Percentiles rank a stretch among this genome's conserved stretches.
Conservation (phyloP, 768 basidiomycete genomes). For the Russula olivacea region DNA sequence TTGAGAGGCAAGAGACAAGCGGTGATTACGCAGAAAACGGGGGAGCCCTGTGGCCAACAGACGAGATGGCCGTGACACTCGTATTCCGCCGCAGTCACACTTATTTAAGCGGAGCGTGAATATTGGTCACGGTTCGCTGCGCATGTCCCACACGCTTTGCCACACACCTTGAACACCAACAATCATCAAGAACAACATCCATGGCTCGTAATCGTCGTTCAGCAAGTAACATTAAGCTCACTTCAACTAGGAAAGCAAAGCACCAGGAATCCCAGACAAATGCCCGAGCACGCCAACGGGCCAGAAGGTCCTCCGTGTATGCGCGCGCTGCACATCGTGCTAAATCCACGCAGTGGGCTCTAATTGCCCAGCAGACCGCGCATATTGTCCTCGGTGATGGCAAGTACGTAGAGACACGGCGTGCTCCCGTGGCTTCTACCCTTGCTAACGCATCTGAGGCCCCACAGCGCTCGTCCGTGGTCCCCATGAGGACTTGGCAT, state of each 20-base stretch:
- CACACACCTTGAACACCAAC: not conserved
- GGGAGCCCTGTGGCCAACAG: not conserved
- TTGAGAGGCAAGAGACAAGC: not conserved
- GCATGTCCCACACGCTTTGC: not conserved
- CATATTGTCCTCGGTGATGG: slow-evolving; percentile 21
- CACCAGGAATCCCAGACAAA: not conserved
- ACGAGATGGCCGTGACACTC: not conserved
- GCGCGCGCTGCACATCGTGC: slow-evolving; percentile 21
- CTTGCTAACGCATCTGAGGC: slow-evolving; percentile 21
- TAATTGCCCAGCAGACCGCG: slow-evolving; percentile 23
- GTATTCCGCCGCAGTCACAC: not conserved
- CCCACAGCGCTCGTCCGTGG: slow-evolving; percentile 12
- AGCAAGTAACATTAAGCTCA: not conserved
- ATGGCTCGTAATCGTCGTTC: slow-evolving; percentile 9
- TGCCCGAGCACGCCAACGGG: not conserved
- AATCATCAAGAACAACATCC: not conserved
- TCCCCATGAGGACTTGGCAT: slow-evolving; percentile 22
- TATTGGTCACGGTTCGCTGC: not conserved
- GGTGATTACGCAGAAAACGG: not conserved
- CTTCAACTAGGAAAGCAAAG: slow-evolving; percentile 1
- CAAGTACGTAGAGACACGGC: slow-evolving; percentile 26
- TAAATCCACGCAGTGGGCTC: slow-evolving; percentile 20
- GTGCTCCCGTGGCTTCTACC: slow-evolving; percentile 18
- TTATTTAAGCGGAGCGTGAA: slow-evolving; percentile 19
- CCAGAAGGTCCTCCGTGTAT: slow-evolving; percentile 7